Evolutionary conservation across 2,329 filamentous ascomycete genomes (phyloP).

Genomic region (Aspergillus eucalypticola): DNA sequence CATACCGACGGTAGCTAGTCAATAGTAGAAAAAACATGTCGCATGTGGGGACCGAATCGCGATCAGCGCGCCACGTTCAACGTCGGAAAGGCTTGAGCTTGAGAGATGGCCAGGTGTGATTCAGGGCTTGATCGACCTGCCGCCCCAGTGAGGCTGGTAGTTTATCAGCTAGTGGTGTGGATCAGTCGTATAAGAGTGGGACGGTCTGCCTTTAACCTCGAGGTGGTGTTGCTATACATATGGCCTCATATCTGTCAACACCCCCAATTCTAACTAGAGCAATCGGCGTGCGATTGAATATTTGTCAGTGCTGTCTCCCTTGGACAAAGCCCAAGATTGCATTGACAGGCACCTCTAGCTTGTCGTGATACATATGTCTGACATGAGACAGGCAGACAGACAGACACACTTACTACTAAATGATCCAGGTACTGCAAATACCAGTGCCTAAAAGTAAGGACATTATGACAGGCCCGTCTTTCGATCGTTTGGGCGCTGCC

Average conservation of each 20-base stretch:
- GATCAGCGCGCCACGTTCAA: constrained; percentile 18
- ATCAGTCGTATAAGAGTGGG: constrained; percentile 2
- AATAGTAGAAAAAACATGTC: not conserved
- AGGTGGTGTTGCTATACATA: not conserved
- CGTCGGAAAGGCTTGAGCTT: constrained; percentile 5
- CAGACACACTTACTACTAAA: not conserved
- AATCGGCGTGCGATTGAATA: not conserved
- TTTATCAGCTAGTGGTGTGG: not conserved
- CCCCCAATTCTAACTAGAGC: not conserved
- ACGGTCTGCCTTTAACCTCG: not conserved
- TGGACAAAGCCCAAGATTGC: not conserved
- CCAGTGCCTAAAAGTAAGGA: constrained; percentile 1
- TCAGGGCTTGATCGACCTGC: constrained; percentile 2
- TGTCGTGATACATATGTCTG: not conserved
- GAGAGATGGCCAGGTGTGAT: not conserved
- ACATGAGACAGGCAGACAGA: not conserved
- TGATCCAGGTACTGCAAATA: not conserved
- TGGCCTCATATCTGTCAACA: not conserved
- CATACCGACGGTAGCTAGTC: not conserved
- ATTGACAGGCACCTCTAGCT: not conserved
- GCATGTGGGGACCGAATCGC: not conserved
- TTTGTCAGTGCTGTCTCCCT: not conserved
- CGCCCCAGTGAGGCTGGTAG: constrained; percentile 11
- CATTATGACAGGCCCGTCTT: not conserved
- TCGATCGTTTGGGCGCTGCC: not conserved